phyloP scores from a whole-genome alignment of 768 basidiomycete genomes.

The Coprinopsis strossmayeri region DNA sequence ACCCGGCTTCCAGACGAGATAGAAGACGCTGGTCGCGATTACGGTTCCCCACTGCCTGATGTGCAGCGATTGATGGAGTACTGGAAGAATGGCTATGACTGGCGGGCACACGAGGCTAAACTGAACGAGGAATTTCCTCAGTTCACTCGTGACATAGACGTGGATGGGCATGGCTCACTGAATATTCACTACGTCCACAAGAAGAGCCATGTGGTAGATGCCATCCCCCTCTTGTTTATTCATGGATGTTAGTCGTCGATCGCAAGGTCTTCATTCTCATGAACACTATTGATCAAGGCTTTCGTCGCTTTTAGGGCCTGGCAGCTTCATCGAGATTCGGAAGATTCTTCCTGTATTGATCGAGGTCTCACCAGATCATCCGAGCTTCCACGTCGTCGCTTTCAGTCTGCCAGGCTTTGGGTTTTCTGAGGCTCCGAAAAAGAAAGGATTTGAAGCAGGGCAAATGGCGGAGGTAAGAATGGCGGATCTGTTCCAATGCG shows the following conservation, averaged over 20 bases:
- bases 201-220: conserved; percentile 32
- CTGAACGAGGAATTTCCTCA: conserved; percentile 48
- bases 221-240: conserved; percentile 38
- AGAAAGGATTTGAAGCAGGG: no score
- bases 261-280: not conserved
- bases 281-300: not conserved
- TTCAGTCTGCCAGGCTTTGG: no score
- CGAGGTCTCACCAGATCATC: conserved; percentile 33
- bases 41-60: conserved; percentile 43
- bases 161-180: conserved; percentile 35
- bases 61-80: conserved; percentile 35
- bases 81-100: conserved; percentile 48
- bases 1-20: conserved; percentile 39
- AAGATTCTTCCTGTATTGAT: conserved; percentile 53
- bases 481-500: no score
- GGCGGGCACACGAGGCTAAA: conserved; percentile 41
- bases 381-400: conserved; percentile 57
- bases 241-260: conserved; percentile 42
- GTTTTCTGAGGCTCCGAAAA: no score
- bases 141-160: conserved; percentile 47
- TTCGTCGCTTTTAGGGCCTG: conserved; percentile 39
- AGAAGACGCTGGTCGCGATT: conserved; percentile 23
- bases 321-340: conserved; percentile 48
- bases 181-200: conserved; percentile 53
- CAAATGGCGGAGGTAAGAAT: no score